Conservation (phyloP, 2,329 filamentous ascomycete genomes). For the Rhynchosporium graminicola region DNA sequence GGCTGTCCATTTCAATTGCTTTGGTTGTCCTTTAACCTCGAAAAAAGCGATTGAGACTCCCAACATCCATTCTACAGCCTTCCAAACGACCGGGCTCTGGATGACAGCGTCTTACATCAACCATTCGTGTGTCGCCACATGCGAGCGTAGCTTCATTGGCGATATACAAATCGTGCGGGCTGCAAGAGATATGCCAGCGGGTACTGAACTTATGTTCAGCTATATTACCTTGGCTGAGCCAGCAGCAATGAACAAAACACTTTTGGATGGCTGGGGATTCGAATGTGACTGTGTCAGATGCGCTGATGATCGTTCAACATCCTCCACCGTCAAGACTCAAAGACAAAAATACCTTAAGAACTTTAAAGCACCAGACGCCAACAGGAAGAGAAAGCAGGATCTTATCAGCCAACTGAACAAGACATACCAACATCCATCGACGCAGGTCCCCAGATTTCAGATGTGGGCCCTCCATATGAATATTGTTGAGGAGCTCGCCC, state of each 20-base stretch:
- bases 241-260: neutral
- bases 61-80: neutral
- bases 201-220: conserved; percentile 22
- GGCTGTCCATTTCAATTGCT: conserved; percentile 48
- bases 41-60: conserved; percentile 25
- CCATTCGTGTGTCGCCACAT: conserved; percentile 31
- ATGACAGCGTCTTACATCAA: conserved; percentile 28
- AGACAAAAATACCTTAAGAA: neutral
- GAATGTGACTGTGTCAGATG: neutral
- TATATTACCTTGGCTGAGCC: neutral
- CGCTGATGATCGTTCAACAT: neutral
- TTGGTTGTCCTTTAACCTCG: conserved; percentile 38
- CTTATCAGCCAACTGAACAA: neutral
- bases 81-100: conserved; percentile 29
- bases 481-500: neutral
- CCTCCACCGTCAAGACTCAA: neutral
- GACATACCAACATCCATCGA: neutral
- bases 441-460: neutral
- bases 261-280: neutral
- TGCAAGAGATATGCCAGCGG: conserved; percentile 20
- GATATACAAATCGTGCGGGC: conserved; percentile 27
- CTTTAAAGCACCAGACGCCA: neutral
- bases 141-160: conserved; percentile 24
- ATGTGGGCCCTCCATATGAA: conserved; percentile 4
- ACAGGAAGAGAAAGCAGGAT: neutral